Conservation (phyloP, 176 grass and related monocot species). For the Aegilops speltoides region DNA sequence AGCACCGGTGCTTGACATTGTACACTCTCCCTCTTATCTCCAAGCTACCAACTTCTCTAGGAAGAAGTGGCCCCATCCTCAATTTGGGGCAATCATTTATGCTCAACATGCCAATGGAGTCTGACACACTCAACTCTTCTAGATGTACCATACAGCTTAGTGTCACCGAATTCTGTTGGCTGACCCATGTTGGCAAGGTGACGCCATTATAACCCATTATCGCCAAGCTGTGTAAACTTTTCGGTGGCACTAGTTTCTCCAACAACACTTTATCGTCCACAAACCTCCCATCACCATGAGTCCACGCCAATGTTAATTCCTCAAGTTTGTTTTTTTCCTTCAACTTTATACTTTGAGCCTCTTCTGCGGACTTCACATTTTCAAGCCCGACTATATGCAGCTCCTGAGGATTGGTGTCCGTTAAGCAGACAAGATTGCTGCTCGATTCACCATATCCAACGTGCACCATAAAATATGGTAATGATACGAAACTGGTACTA, state of each 20-base stretch:
- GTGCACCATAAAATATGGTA: not conserved
- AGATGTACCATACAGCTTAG: not conserved
- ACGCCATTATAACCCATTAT: not conserved
- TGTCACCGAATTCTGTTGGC: not conserved
- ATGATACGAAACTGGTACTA: not conserved
- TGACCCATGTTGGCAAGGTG: not conserved
- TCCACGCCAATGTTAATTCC: not conserved
- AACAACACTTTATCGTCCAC: conserved; percentile 17
- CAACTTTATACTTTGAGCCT: not conserved
- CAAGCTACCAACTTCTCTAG: not conserved
- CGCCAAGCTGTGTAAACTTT: accelerated
- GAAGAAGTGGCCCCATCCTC: not conserved
- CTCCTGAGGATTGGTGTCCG: not conserved
- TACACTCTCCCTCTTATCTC: not conserved
- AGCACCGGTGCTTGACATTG: not conserved
- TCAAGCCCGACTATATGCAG: not conserved
- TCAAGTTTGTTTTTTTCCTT: not conserved
- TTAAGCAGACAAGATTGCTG: not conserved
- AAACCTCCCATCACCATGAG: not conserved
- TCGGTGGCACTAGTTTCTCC: not conserved
- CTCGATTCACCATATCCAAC: not conserved
- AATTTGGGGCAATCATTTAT: not conserved
- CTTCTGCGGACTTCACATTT: conserved; percentile 7
- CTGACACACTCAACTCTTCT: not conserved
- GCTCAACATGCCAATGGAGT: not conserved